Percentiles rank a stretch among this genome's conserved stretches.
Evolutionary conservation across 169 alveolate species (phyloP).

Genomic region (Plasmodium yoelii): DNA sequence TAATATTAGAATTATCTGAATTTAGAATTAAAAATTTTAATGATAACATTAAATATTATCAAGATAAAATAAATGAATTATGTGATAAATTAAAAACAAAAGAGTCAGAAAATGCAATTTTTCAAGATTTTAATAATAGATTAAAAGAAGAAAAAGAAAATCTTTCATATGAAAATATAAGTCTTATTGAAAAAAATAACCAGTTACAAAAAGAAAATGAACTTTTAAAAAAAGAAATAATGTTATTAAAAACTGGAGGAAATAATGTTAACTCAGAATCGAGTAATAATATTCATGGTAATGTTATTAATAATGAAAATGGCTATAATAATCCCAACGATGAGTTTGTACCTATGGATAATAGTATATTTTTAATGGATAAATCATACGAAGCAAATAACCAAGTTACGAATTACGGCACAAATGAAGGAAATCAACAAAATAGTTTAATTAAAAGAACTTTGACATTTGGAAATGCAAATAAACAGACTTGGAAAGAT

Average conservation of each 20-base stretch:
- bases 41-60: constrained; percentile 73
- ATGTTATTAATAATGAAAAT: constrained; percentile 2
- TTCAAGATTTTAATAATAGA: constrained; percentile 67
- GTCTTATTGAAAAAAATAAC: constrained; percentile 9
- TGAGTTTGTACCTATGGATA: not conserved
- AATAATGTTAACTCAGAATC: not conserved
- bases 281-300: not conserved
- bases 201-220: constrained; percentile 53
- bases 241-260: constrained; percentile 9
- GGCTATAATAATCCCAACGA: not conserved
- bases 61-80: constrained; percentile 63
- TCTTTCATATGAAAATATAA: constrained; percentile 14
- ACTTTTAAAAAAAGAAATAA: constrained; percentile 24
- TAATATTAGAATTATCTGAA: constrained; percentile 75
- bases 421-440: not conserved
- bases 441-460: not conserved
- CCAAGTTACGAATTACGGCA: not conserved
- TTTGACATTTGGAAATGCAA: constrained; percentile 30
- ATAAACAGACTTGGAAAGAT: constrained; percentile 12
- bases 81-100: constrained; percentile 50
- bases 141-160: constrained; percentile 62
- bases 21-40: constrained; percentile 75
- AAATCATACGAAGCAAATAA: constrained; percentile 9
- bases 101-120: constrained; percentile 38
- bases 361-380: not conserved